Evolutionary conservation across 2,329 filamentous ascomycete genomes (phyloP).

Genomic region (Aspergillus pseudoglaucus): DNA sequence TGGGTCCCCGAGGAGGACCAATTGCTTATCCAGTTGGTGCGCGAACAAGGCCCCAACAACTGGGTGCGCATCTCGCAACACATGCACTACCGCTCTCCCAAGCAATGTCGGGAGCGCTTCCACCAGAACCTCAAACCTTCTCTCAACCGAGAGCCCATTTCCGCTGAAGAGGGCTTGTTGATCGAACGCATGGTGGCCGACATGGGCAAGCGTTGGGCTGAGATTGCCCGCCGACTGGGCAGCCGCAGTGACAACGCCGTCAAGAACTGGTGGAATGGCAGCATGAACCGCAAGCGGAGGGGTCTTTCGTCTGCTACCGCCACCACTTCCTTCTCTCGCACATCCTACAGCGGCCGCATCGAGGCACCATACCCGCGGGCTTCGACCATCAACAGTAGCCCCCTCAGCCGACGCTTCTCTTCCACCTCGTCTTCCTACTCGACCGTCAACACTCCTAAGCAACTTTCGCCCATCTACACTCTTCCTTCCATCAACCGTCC

Average conservation of each 20-base stretch:
- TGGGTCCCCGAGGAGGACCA: conserved; percentile 76
- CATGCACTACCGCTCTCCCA: conserved; percentile 73
- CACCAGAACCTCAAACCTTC: conserved; percentile 84
- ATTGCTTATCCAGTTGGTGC: conserved; percentile 63
- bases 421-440: conserved; percentile 11
- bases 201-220: conserved; percentile 85
- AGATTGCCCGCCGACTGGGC: conserved; percentile 74
- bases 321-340: conserved; percentile 21
- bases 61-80: conserved; percentile 81
- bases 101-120: conserved; percentile 91
- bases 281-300: conserved; percentile 70
- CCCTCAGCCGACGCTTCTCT: conserved; percentile 20
- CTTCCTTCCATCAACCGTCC: conserved; percentile 32
- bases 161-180: conserved; percentile 59
- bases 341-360: conserved; percentile 29
- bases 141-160: conserved; percentile 68
- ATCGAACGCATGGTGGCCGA: conserved; percentile 73
- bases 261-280: conserved; percentile 98
- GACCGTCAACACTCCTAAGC: conserved; percentile 17
- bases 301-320: conserved; percentile 35
- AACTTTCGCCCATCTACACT: conserved; percentile 34
- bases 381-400: conserved; percentile 22
- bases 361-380: conserved; percentile 33
- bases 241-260: conserved; percentile 91
- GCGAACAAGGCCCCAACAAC: conserved; percentile 68